Conservation (phyloP, 331 rosid genomes). For the Phaseolus coccineus region DNA sequence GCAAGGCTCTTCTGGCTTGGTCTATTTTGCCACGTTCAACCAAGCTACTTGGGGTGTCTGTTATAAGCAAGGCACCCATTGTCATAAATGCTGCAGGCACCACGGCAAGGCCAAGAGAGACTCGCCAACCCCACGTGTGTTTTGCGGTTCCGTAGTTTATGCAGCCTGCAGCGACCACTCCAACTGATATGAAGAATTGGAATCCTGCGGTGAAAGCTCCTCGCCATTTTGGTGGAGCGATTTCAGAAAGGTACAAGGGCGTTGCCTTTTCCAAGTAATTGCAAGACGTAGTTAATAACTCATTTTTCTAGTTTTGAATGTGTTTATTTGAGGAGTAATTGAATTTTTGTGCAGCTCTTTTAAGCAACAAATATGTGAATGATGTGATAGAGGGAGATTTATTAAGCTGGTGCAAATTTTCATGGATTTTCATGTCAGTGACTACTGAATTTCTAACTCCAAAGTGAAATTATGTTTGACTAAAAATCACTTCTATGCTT, state of each 20-base stretch:
- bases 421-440: no score
- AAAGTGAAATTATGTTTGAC: no score
- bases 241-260: constrained; percentile 72
- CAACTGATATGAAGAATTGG: constrained; percentile 60
- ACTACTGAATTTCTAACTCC: no score
- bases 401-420: no score
- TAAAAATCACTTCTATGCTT: no score
- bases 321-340: background rate
- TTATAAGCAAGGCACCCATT: constrained; percentile 51
- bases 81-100: constrained; percentile 60
- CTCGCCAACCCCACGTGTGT: constrained; percentile 55
- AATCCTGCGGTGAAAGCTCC: constrained; percentile 69
- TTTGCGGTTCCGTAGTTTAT: constrained; percentile 56
- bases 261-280: constrained; percentile 50
- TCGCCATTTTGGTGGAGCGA: constrained; percentile 73
- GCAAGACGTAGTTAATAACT: background rate
- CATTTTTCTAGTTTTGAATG: background rate
- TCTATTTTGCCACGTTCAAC: constrained; percentile 41
- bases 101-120: constrained; percentile 33
- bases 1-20: background rate
- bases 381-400: background rate
- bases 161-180: constrained; percentile 60
- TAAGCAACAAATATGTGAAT: background rate
- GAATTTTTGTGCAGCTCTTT: background rate
- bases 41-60: constrained; percentile 63